Evolutionary conservation across 176 grass and related monocot species (phyloP).

Genomic region (Alopecurus myosuroides): DNA sequence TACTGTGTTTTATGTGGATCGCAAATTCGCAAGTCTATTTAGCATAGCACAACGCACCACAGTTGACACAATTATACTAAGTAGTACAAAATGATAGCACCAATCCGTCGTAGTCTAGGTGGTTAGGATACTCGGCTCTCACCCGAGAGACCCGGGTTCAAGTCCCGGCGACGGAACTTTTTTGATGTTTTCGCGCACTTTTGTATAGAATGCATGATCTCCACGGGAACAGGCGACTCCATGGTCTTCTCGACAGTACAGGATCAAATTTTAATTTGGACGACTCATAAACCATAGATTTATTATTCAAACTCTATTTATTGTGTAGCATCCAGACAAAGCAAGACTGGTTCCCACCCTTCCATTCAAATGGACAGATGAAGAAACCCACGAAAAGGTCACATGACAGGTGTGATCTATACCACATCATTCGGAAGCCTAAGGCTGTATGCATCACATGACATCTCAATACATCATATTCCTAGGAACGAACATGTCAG

Average conservation of each 20-base stretch:
- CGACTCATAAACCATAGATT: neutral
- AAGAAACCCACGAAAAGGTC: neutral
- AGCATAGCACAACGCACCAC: too few species aligned
- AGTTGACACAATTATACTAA: too few species aligned
- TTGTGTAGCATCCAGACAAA: slow-evolving; percentile 12
- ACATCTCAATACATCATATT: neutral
- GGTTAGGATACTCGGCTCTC: slow-evolving; percentile 97
- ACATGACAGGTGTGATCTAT: slow-evolving; percentile 17
- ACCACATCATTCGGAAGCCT: neutral
- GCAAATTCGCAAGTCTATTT: too few species aligned
- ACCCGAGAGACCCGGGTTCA: slow-evolving; percentile 71
- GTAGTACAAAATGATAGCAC: too few species aligned
- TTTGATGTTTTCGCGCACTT: too few species aligned
- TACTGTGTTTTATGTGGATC: too few species aligned
- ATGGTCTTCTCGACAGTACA: too few species aligned
- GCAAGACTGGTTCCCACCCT: neutral
- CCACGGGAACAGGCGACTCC: neutral
- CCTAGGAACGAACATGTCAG: neutral
- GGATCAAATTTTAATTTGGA: neutral
- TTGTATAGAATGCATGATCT: neutral
- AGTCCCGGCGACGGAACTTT: slow-evolving; percentile 60
- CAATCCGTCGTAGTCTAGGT: slow-evolving; percentile 73
- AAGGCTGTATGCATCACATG: neutral
- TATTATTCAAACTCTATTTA: neutral
- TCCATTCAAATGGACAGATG: neutral